These are phyloP conservation scores for Plasmodium malariae DNA, from an alignment of 169 alveolate genomes.

Conservation along the genomic window DNA sequence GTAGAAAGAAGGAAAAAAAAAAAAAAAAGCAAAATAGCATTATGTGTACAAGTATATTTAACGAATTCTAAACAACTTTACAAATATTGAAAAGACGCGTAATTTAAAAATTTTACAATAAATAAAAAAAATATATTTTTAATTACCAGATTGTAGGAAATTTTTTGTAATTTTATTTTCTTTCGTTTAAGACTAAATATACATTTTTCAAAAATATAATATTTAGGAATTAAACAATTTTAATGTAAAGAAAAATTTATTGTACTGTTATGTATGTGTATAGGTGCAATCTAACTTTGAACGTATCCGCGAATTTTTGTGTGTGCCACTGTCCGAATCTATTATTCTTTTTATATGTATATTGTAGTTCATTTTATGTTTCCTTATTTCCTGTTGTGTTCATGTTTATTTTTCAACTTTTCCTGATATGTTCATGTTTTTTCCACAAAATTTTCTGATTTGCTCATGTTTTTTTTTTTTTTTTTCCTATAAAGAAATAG, in stretches of 20 bases:
- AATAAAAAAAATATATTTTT: background rate
- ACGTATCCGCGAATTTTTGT: background rate
- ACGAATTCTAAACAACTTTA: background rate
- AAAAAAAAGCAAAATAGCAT: background rate
- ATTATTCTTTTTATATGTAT: background rate
- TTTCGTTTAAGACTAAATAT: no score
- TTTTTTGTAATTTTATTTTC: no score
- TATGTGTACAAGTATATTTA: background rate
- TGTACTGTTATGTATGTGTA: background rate
- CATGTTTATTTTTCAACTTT: background rate
- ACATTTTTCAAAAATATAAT: no score
- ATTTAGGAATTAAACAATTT: background rate
- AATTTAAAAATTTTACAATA: background rate
- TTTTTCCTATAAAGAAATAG: no score
- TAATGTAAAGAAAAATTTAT: background rate
- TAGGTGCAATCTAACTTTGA: background rate
- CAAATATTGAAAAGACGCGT: background rate
- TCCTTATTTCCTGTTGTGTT: background rate
- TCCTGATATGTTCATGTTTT: conserved; percentile 9
- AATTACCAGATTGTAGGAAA: background rate
- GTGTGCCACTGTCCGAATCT: conserved; percentile 19
- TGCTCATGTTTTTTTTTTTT: no score
- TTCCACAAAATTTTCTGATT: background rate
- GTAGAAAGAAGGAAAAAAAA: background rate
- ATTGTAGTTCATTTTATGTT: background rate